Conservation (phyloP, 2,329 filamentous ascomycete genomes). For the Emericellopsis atlantica region DNA sequence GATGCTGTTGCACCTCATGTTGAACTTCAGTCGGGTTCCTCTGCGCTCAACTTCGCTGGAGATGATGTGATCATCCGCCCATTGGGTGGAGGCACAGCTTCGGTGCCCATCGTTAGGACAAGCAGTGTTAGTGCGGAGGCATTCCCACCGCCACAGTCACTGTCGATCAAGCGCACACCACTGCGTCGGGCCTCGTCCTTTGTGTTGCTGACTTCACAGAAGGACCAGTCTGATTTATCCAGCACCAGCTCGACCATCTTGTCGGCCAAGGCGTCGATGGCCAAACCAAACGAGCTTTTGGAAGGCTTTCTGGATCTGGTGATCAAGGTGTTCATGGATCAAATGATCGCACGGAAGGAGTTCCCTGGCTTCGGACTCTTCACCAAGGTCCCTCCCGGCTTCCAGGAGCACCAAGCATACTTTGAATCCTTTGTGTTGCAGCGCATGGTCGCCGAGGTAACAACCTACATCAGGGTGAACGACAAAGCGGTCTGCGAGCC, state of each 20-base stretch:
- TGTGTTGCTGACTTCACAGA: slow-evolving; percentile 67
- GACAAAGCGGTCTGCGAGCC: slow-evolving; percentile 68
- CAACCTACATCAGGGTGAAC: slow-evolving; percentile 57
- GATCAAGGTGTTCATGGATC: slow-evolving; percentile 70
- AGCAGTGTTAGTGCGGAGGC: slow-evolving; percentile 35
- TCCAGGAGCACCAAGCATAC: slow-evolving; percentile 87
- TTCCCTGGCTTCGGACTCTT: slow-evolving; percentile 81
- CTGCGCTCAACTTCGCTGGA: slow-evolving; percentile 72
- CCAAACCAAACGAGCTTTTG: slow-evolving; percentile 42
- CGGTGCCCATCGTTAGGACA: slow-evolving; percentile 61
- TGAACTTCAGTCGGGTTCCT: slow-evolving; percentile 76
- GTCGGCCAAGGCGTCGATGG: slow-evolving; percentile 17
- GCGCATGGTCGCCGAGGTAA: slow-evolving; percentile 59
- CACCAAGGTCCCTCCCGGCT: slow-evolving; percentile 79
- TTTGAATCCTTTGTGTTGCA: slow-evolving; percentile 85
- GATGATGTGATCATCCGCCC: slow-evolving; percentile 75
- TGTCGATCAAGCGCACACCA: slow-evolving; percentile 41
- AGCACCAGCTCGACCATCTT: slow-evolving; percentile 44
- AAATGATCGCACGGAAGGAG: slow-evolving; percentile 76
- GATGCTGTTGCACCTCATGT: slow-evolving; percentile 73
- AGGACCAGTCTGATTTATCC: slow-evolving; percentile 40
- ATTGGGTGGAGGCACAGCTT: slow-evolving; percentile 35
- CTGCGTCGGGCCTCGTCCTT: slow-evolving; percentile 81
- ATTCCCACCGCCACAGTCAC: slow-evolving; percentile 32
- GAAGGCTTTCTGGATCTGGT: slow-evolving; percentile 69